Evolutionary conservation across 345 rosid genomes (phyloP), one percentile per base, ranked within the genome.

Genomic region (Toxicodendron radicans): DNA sequence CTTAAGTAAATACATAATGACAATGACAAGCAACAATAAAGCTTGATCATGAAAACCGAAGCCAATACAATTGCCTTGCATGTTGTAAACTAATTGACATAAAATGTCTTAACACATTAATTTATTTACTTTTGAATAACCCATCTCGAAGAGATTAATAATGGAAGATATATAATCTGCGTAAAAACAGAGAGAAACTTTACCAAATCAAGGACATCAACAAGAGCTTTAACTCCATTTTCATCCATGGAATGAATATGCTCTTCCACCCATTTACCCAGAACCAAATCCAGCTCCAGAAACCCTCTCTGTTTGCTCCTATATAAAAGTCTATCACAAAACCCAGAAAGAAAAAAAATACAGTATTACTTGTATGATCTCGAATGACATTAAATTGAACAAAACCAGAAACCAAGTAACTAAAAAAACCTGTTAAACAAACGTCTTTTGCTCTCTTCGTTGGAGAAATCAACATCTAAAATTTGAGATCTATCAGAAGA

Each of bases 271-370:
- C 99, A 93, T 77, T 84, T 90, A 7, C 99, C 99, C 52, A 95
- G 80, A 73, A 93, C 94, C 76, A 93, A 81, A 84, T 95, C 99
- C 83, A 93, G 86, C 76, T 95, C 99, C 76, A 95, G 75, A 81
- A 88, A 89, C 32, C 99, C 99, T 85, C 99, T 82, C 77, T 95
- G 99, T 70, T 79, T 95, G 85, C 99, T 95, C 87, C 98, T 87
- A 81, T 95, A 93, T 83, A 95, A 77, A 81, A 95, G 71, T 72
- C 99, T 95, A 63, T 27, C 3, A 24, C 59, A 58, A 10, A 62
- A 17, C 52, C 0, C 49, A 79, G 1, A 61, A 20, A 11, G 2
- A 23, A 14, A 57, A 57, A 46, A 11, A 5, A 38, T 7, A 38
- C 43, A 5, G 17, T 49, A 5, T 70, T 5, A 41, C 27, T 43